phyloP scores from a whole-genome alignment of 179 eudicot species.

The Silene vulgaris region DNA sequence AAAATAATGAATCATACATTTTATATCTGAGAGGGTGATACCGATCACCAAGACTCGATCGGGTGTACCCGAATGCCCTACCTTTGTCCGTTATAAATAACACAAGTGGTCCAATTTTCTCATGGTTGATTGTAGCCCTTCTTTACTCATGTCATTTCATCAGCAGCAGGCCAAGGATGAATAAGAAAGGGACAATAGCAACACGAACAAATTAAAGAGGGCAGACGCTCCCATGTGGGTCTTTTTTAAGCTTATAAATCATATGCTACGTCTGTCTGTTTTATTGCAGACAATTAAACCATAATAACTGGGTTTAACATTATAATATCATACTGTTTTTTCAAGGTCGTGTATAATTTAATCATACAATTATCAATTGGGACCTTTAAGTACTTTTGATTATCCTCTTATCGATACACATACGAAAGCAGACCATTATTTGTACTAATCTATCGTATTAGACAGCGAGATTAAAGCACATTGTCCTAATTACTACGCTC shows the following conservation, averaged over 20 bases:
- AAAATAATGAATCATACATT: too few species aligned
- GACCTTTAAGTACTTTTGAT: slow-evolving; percentile 10
- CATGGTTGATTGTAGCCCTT: background rate
- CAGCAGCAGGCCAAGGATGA: slow-evolving; percentile 8
- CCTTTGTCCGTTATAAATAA: background rate
- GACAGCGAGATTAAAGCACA: background rate
- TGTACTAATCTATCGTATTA: slow-evolving; percentile 9
- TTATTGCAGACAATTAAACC: slow-evolving; percentile 23
- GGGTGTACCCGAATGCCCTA: too few species aligned
- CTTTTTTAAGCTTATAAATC: slow-evolving; percentile 20
- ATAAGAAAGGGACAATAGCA: slow-evolving; percentile 15
- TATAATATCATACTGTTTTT: slow-evolving; percentile 21
- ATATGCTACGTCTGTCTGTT: slow-evolving; percentile 22
- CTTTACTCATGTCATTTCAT: slow-evolving; percentile 12
- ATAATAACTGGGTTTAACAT: slow-evolving; percentile 17
- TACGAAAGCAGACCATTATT: background rate
- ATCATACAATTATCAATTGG: background rate
- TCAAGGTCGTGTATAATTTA: slow-evolving; percentile 16
- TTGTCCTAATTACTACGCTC: slow-evolving; percentile 1
- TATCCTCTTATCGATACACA: background rate
- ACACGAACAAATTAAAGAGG: background rate
- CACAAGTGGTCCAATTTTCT: background rate
- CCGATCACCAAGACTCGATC: too few species aligned
- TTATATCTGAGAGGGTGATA: too few species aligned
- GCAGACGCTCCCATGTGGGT: slow-evolving; percentile 23